Percentiles rank a stretch among this genome's conserved stretches.
phyloP scores from a whole-genome alignment of 164 flowering plant species.

The Nymphaea colorata region DNA sequence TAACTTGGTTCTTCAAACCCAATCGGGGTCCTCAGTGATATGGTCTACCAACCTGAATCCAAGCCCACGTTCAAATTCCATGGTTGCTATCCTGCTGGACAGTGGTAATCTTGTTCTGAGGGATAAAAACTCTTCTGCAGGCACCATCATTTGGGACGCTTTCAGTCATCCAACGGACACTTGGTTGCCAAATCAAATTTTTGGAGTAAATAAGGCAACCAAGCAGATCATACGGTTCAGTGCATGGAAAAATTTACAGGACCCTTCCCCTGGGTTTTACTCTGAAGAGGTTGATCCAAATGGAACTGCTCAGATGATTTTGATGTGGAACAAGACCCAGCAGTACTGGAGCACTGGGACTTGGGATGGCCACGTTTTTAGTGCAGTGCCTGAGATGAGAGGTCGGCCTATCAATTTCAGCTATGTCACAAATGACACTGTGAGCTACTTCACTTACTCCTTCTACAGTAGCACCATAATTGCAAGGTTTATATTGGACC shows the following conservation, averaged over 20 bases:
- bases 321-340: conserved; percentile 6
- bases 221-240: conserved; percentile 1
- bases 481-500: conserved; percentile 11
- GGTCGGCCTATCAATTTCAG: conserved; percentile 7
- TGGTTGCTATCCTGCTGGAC: conserved; percentile 15
- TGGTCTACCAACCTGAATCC: conserved; percentile 21
- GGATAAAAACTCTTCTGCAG: neutral
- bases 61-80: conserved; percentile 4
- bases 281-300: conserved; percentile 5
- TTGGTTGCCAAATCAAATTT: conserved; percentile 8
- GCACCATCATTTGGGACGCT: conserved; percentile 13
- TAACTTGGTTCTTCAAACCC: conserved; percentile 13
- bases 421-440: conserved; percentile 1
- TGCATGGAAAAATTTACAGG: conserved; percentile 8
- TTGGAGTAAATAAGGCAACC: conserved; percentile 5
- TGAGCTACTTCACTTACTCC: conserved; percentile 6
- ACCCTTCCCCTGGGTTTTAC: conserved; percentile 11
- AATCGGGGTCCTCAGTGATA: conserved; percentile 5
- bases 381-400: conserved; percentile 11
- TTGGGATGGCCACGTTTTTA: conserved; percentile 8
- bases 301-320: neutral
- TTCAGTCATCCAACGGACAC: conserved; percentile 12
- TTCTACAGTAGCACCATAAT: neutral
- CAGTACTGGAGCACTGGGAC: conserved; percentile 11
- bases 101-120: conserved; percentile 22